A percentile compares a stretch with the other conserved stretches of the same genome.
phyloP scores from a whole-genome alignment of 176 grass and related monocot species.

The Triticum timopheevii region DNA sequence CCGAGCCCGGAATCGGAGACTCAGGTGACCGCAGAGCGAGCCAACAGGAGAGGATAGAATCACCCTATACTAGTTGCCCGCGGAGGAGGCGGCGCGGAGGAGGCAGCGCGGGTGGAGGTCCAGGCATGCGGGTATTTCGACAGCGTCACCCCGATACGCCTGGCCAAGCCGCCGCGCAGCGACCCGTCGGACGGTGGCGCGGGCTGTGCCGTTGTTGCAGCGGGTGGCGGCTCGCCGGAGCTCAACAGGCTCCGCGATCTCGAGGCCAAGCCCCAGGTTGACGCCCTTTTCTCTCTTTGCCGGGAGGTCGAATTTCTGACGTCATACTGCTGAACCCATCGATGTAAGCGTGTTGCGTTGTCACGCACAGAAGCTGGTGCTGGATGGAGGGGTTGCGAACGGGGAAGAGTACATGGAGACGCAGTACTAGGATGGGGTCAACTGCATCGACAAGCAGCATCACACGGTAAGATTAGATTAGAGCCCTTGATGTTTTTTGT shows the following conservation, averaged over 20 bases:
- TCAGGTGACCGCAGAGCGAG: background rate
- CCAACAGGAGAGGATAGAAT: background rate
- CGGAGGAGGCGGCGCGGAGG: constrained; percentile 31
- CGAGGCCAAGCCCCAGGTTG: constrained; percentile 14
- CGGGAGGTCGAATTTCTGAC: background rate
- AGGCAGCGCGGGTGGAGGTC: constrained; percentile 51
- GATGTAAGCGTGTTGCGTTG: constrained; percentile 16
- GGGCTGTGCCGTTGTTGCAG: background rate
- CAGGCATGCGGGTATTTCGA: constrained; percentile 76
- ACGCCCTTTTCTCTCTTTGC: too few relatives aligned
- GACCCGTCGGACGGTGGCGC: constrained; percentile 23
- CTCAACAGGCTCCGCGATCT: constrained; percentile 60
- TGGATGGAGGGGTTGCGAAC: constrained; percentile 48
- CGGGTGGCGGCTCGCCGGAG: constrained; percentile 49
- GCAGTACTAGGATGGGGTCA: constrained; percentile 65
- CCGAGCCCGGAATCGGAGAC: background rate
- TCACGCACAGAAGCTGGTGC: constrained; percentile 56
- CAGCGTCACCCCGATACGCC: constrained; percentile 59
- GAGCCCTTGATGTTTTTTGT: background rate
- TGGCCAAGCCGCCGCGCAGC: constrained; percentile 26
- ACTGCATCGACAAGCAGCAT: constrained; percentile 77
- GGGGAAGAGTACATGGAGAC: constrained; percentile 77
- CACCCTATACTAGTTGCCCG: too few relatives aligned
- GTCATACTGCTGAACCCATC: constrained; percentile 7
- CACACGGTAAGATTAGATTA: constrained; percentile 51